These are phyloP conservation scores for Suillus decipiens DNA, from an alignment of 768 basidiomycete species.

Conservation along the genomic window DNA sequence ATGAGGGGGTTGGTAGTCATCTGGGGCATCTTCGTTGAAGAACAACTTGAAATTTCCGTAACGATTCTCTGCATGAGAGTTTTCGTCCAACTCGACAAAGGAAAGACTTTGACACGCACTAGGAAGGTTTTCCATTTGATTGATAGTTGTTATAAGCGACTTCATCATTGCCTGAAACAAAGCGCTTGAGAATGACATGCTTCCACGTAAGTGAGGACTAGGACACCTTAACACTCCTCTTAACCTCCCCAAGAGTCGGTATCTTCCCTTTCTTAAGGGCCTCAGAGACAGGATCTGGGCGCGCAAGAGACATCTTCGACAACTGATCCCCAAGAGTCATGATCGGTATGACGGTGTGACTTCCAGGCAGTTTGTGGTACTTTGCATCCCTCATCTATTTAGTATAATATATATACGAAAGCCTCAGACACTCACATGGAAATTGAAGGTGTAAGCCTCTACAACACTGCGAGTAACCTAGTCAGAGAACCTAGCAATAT, in stretches of 20 bases:
- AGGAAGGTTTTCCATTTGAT: constrained; percentile 77
- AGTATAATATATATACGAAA: background rate
- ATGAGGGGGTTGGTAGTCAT: constrained; percentile 82
- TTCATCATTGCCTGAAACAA: constrained; percentile 64
- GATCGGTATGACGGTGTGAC: constrained; percentile 59
- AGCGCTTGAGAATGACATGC: constrained; percentile 4
- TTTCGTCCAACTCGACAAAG: constrained; percentile 10
- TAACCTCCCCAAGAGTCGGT: constrained; percentile 81
- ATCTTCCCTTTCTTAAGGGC: constrained; percentile 59
- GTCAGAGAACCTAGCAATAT: constrained; percentile 14
- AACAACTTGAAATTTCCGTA: constrained; percentile 89
- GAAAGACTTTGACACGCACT: constrained; percentile 45
- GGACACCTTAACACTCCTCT: constrained; percentile 73
- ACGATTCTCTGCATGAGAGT: constrained; percentile 56
- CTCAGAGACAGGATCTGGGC: constrained; percentile 57
- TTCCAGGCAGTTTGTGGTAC: constrained; percentile 73
- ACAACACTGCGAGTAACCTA: constrained; percentile 56
- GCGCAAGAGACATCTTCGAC: constrained; percentile 49
- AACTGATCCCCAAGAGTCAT: constrained; percentile 71
- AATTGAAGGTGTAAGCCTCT: constrained; percentile 89
- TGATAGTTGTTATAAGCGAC: constrained; percentile 75
- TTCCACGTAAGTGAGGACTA: background rate
- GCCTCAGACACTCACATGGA: constrained; percentile 49
- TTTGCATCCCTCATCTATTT: constrained; percentile 29
- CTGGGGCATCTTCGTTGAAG: constrained; percentile 77